Evolutionary conservation across 208 protist genomes (phyloP), one percentile per base, ranked within the genome.

Genomic region (Vickermania ingenoplastis): DNA sequence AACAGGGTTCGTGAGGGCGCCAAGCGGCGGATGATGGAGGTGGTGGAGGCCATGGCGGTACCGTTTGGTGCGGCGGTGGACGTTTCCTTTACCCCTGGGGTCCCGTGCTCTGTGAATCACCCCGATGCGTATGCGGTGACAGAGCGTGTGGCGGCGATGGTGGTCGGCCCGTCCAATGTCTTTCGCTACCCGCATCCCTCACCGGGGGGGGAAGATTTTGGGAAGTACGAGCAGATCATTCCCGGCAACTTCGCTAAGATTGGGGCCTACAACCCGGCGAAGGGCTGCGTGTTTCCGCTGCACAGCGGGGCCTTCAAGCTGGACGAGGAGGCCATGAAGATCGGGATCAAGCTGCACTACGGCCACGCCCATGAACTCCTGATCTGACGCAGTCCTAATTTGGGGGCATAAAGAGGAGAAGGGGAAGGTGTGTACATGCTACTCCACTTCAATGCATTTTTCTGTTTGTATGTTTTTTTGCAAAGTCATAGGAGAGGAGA

Each of bases 261-360:
- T 48, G 79, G 79, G 4, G 61, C 53, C 41, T 72, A 81, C 61
- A 71, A 77, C 13, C 49, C 31, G n/a, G 57, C 25, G n/a, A 61
- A 59, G 29, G 71, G 61, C 14, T 65, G 61, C 59, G 67, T 45
- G 21, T 51, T 31, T 0, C 45, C 63, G 31, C 78, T 77, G 48
- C 78, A 86, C 59, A 81, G 69, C 65, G 59, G 71, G 5, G 63
- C 64, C 41, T 82, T 78, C 65, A 53, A 62, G 31, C 63, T 86
- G 59, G 77, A 80, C 48, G 79, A 86, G 65, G 26, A 65, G n/a
- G 58, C 65, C 45, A 71, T 86, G 63, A 69, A 79, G 60, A 51
- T 61, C 1, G 79, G 75, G 3, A 65, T 86, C 50, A 79, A 73
- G 58, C 73, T 81, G 26, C 65, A 79, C 51, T 70, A 81, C 2